Base-by-base conservation (phyloP, 2,329 filamentous ascomycete species). In the Diaporthe sp. region DNA sequence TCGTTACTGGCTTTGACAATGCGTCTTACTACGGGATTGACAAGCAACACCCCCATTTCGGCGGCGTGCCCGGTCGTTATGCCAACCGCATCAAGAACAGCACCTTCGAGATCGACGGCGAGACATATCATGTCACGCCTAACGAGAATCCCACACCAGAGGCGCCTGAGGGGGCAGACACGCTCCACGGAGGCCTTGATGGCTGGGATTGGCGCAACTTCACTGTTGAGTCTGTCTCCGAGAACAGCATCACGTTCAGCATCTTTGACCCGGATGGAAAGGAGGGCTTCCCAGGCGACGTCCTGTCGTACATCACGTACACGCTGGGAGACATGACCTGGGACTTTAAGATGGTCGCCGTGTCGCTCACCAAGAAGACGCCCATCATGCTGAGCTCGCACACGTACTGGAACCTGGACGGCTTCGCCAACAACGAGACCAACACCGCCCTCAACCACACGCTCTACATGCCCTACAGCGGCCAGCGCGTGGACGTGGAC, bases 371-470 rank as follows among this genome's bases (percentile, higher is more conserved):
- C 42, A 91, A 94, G 85, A 93, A 92, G 85, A 96, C 94, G 8
- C 94, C 94, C 67, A 95, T 96, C 82, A 96, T 96, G 94, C 88
- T 96, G 75, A 94, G 90, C 81, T 89, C 86, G 78, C 88, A 94
- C 86, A 91, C 90, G 10, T 96, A 96, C 88, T 96, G 94, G 94
- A 96, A 96, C 82, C 87, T 96, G 59, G 94, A 96, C 80, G 94
- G 92, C 46, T 96, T 94, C 80, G 88, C 92, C 80, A 95, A 95
- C 85, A 91, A 93, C 75, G 88, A 93, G 81, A 94, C 93, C 2
- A 86, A 87, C 74, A 87, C 86, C 2, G 89, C 89, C 19, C 87
- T 94, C 72, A 94, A 95, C 85, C 93, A 95, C 86, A 93, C 92
- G 19, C 87, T 96, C 61, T 88, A 92, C 82, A 82, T 96, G 81